A percentile compares a stretch with the other conserved stretches of the same genome.
These are phyloP conservation scores for Hypsizygus marmoreus DNA, from an alignment of 768 basidiomycete genomes.

Conservation along the genomic window DNA sequence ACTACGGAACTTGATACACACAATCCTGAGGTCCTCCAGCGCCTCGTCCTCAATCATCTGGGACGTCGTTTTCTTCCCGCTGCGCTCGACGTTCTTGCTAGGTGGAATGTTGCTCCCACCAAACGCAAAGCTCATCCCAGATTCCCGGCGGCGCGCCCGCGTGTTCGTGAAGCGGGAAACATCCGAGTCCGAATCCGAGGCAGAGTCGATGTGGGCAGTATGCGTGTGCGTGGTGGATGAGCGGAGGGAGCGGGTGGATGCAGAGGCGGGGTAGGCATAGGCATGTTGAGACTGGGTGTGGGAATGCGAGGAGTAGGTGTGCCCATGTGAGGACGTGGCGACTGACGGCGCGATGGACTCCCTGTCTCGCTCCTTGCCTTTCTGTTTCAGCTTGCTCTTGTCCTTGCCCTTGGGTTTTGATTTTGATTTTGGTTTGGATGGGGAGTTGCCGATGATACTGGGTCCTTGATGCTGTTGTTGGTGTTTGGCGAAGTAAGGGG, in stretches of 20 bases:
- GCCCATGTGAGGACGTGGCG: too few species aligned
- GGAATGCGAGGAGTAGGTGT: neutral
- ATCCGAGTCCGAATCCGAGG: constrained; percentile 2
- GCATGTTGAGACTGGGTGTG: neutral
- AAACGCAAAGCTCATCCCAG: too few species aligned
- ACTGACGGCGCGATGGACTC: too few species aligned
- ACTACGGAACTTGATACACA: constrained; percentile 42
- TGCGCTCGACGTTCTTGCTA: too few species aligned
- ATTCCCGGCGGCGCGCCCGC: neutral
- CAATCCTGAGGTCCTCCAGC: constrained; percentile 27
- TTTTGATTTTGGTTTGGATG: neutral
- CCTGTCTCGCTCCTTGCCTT: neutral
- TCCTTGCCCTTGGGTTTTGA: constrained; percentile 6
- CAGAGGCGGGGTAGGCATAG: neutral
- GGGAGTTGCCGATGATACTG: neutral
- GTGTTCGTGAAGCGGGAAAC: neutral
- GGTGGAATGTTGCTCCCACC: too few species aligned
- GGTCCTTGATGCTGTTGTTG: neutral
- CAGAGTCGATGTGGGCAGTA: neutral
- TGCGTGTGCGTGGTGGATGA: neutral
- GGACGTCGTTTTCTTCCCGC: too few species aligned
- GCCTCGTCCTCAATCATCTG: constrained; percentile 6
- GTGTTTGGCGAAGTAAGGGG: constrained; percentile 6
- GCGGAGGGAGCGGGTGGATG: constrained; percentile 1
- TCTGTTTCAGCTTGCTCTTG: neutral